These are phyloP conservation scores for Komagataella mondaviorum DNA, from an alignment of 805 yeast species.

Conservation along the genomic window DNA sequence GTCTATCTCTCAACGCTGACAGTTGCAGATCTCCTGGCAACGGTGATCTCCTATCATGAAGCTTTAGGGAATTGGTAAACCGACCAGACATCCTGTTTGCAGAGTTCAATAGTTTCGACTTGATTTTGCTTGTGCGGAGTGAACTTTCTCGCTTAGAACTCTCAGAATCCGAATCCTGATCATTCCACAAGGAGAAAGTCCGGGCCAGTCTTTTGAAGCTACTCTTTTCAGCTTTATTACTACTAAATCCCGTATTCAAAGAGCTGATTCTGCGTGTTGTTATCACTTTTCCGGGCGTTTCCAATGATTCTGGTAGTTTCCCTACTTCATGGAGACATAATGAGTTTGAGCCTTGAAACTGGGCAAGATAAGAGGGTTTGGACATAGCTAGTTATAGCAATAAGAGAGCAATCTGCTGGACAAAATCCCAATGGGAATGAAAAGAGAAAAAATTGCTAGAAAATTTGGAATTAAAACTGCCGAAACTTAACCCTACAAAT, in stretches of 20 bases:
- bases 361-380: neutral
- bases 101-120: neutral
- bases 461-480: neutral
- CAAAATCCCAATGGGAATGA: neutral
- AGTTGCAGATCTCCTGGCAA: neutral
- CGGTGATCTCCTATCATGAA: constrained; percentile 5
- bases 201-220: constrained; percentile 10
- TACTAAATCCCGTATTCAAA: neutral
- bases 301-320: neutral
- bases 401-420: neutral
- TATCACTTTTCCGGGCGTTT: neutral
- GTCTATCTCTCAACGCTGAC: neutral
- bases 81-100: neutral
- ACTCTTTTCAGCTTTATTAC: constrained; percentile 1
- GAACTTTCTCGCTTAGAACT: neutral
- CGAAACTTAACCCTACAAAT: neutral
- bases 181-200: constrained; percentile 9
- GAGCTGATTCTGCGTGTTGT: neutral
- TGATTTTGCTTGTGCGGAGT: neutral
- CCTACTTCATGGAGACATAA: neutral
- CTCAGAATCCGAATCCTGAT: constrained; percentile 3
- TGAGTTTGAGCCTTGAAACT: neutral
- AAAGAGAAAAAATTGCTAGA: neutral
- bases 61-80: neutral
- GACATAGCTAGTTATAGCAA: neutral